Evolutionary conservation across 2,329 filamentous ascomycete species (phyloP), one percentile per base, ranked within the genome.

Genomic region (Aspergillus japonicus): DNA sequence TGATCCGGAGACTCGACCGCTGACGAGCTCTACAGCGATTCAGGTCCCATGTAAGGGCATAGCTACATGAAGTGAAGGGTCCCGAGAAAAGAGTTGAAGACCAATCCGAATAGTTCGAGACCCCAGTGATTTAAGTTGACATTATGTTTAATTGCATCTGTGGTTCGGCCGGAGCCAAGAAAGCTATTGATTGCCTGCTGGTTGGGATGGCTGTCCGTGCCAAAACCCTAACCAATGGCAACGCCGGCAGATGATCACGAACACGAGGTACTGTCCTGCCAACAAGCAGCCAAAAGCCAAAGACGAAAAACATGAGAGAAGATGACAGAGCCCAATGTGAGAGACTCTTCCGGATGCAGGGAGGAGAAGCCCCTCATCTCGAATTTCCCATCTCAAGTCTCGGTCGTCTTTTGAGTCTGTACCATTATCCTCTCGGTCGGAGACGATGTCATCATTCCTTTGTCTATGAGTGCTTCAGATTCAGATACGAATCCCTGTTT

Each of bases 171-270:
- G 7, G 39, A 44, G 39, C 39, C 39, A 44, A 44, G 39, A 19
- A 44, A 44, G 10, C 39, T 12, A 48, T 44, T 42, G 23, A 16
- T 23, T 29, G 23, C 31, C 16, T 3, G n/a, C 21, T 44, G 33
- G 14, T 29, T 24, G 16, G 42, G 24, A 29, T 33, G 33, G 33
- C 51, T 55, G 44, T 47, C 53, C 53, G 53, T 55, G 42, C 33
- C 47, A 44, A 19, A 55, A 21, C 53, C 53, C 53, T 55, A 55
- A 48, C 53, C 53, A 55, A 44, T 44, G 53, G 47, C 53, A 55
- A 47, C 42, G 42, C 53, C 29, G 23, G 19, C 33, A 19, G 33
- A 12, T 19, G 39, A 55, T 29, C 11, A 44, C n/a, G 26, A 55
- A 55, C 53, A 55, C 53, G 53, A 55, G 53, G 42, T 35, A 44